Evolutionary conservation across 2,329 filamentous ascomycete genomes (phyloP), one percentile per base, ranked within the genome.

Genomic region (Fusarium graminum): DNA sequence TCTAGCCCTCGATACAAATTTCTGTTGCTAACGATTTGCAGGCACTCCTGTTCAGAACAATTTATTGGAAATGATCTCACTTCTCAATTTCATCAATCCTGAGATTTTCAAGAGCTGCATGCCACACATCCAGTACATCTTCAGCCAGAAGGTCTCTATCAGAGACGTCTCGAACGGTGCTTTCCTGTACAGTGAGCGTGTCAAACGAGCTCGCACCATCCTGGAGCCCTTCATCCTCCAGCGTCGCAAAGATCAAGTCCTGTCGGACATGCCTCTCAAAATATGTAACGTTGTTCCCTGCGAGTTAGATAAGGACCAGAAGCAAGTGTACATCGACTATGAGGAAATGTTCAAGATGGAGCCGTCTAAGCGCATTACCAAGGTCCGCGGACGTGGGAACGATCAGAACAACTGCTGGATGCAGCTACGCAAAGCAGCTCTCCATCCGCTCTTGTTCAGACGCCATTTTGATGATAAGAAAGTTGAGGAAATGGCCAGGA

Each of bases 11-110:
- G 7, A 11, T 19, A 16, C 6, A 14, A 9, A 14, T 32, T 13
- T 19, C 10, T 38, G 8, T 30, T 49, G 29, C 69, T 78, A 39
- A 76, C 40, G 28, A 7, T n/a, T 34, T 26, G 92, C 90, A 28
- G 95, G 95, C 40, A 99, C 95, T 1, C 95, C 95, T 0, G 85
- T 99, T 3, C 92, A 96, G 76, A 96, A 99, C 80, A 98, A 98
- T 75, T 82, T 99, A 19, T 90, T 94, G 74, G 95, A 99, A 79
- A 87, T 99, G 72, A 90, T 93, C 39, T 92, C 93, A 4, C 86
- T 99, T 14, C 86, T 99, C 13, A 92, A 90, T n/a, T 98, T 99
- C 75, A 93, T 99, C 72, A 90, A 98, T 77, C 95, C 95, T 0
- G 81, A 86, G 9, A 85, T 98, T 34, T 99, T 99, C 76, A 82